Conservation (phyloP, 2,329 filamentous ascomycete species). For the Zymoseptoria pseudotritici region DNA sequence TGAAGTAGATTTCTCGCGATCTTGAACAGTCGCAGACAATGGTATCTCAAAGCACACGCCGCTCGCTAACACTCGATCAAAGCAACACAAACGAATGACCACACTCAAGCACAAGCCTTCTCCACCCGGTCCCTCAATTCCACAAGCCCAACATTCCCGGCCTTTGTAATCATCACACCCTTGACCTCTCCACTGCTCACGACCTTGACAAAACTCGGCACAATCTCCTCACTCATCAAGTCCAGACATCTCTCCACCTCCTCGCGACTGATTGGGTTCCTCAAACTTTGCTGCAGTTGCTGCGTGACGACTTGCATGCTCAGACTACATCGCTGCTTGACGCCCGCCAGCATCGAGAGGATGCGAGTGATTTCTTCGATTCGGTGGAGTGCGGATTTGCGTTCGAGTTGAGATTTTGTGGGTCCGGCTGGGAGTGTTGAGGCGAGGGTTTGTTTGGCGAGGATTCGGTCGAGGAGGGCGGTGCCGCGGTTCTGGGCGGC, state of each 20-base stretch:
- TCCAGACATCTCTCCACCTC: slow-evolving; percentile 38
- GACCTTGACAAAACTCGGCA: slow-evolving; percentile 37
- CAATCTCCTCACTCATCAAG: slow-evolving; percentile 38
- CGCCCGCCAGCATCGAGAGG: slow-evolving; percentile 36
- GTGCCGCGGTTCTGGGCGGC: slow-evolving; percentile 34
- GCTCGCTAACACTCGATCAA: background rate
- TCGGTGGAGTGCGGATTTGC: slow-evolving; percentile 41
- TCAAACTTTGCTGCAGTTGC: slow-evolving; percentile 38
- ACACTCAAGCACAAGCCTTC: slow-evolving; percentile 9
- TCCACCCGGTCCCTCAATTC: slow-evolving; percentile 25
- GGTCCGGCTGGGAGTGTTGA: slow-evolving; percentile 26
- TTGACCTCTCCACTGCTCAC: slow-evolving; percentile 34
- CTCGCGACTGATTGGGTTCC: slow-evolving; percentile 39
- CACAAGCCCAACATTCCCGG: slow-evolving; percentile 17
- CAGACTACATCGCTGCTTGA: slow-evolving; percentile 35
- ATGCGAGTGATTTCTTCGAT: slow-evolving; percentile 39
- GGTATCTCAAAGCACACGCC: background rate
- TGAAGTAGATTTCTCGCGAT: background rate
- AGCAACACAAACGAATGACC: background rate
- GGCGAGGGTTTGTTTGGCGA: slow-evolving; percentile 40
- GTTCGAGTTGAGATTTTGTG: slow-evolving; percentile 37
- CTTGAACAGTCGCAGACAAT: background rate
- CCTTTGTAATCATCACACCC: slow-evolving; percentile 36
- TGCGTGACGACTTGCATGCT: slow-evolving; percentile 37
- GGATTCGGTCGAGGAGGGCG: slow-evolving; percentile 44